Conservation (phyloP, 2,329 filamentous ascomycete species). For the Drechslerella dactyloides region DNA sequence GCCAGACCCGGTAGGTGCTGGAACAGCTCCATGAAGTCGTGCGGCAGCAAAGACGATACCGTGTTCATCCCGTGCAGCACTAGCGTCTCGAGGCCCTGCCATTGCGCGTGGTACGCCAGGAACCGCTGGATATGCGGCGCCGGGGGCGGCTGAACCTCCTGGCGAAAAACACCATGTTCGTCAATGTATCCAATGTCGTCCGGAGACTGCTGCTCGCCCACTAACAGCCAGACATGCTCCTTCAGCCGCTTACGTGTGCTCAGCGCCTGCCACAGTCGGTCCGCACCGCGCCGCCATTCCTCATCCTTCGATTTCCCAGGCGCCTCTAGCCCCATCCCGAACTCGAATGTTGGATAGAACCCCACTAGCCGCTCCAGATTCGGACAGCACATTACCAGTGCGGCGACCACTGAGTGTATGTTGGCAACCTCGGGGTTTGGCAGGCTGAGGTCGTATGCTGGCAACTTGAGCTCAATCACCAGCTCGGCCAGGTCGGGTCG, state of each 20-base stretch:
- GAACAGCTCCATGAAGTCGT: slow-evolving; percentile 39
- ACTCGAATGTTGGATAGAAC: slow-evolving; percentile 49
- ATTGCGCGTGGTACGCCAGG: slow-evolving; percentile 40
- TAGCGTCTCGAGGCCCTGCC: slow-evolving; percentile 44
- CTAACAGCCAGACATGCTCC: slow-evolving; percentile 48
- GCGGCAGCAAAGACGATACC: slow-evolving; percentile 30
- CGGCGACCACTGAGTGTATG: slow-evolving; percentile 37
- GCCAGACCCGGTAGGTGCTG: slow-evolving; percentile 29
- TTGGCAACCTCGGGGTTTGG: slow-evolving; percentile 31
- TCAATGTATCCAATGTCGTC: slow-evolving; percentile 49
- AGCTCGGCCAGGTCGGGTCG: slow-evolving; percentile 39
- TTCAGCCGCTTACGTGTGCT: slow-evolving; percentile 41
- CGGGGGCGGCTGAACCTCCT: slow-evolving; percentile 36
- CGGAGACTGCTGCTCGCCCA: slow-evolving; percentile 40
- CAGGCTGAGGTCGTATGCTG: slow-evolving; percentile 40
- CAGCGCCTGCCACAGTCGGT: slow-evolving; percentile 44
- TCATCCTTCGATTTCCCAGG: slow-evolving; percentile 27
- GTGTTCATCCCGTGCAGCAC: slow-evolving; percentile 48
- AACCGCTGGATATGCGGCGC: slow-evolving; percentile 29
- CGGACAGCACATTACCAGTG: slow-evolving; percentile 42
- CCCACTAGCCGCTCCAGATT: slow-evolving; percentile 45
- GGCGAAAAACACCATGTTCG: slow-evolving; percentile 42
- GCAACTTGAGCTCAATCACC: slow-evolving; percentile 44
- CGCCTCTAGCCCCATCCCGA: slow-evolving; percentile 42
- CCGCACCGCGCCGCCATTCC: slow-evolving; percentile 41